phyloP scores from a whole-genome alignment of 2,329 filamentous ascomycete species.

The Talaromyces sp. region DNA sequence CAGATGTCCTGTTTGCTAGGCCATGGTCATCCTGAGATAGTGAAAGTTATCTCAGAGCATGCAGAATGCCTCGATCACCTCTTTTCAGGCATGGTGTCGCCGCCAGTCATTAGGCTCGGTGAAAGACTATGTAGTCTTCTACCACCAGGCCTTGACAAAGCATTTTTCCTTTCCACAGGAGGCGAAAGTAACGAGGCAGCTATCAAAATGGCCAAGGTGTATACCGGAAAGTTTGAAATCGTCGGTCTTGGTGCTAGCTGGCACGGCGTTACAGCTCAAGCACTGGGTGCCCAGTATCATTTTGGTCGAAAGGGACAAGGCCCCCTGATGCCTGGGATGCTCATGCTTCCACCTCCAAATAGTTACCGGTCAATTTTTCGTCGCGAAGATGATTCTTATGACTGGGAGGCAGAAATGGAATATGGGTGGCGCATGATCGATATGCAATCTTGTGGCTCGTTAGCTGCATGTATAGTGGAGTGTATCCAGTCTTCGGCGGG shows the following conservation, averaged over 20 bases:
- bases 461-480: slow-evolving; percentile 66
- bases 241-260: slow-evolving; percentile 62
- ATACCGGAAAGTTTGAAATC: slow-evolving; percentile 67
- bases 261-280: slow-evolving; percentile 62
- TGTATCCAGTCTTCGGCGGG: slow-evolving; percentile 63
- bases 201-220: slow-evolving; percentile 65
- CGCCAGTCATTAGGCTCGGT: slow-evolving; percentile 59
- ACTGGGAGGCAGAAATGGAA: slow-evolving; percentile 67
- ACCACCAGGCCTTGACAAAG: slow-evolving; percentile 51
- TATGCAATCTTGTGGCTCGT: slow-evolving; percentile 60
- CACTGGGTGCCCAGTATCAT: slow-evolving; percentile 52
- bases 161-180: slow-evolving; percentile 62
- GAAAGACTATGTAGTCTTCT: slow-evolving; percentile 56
- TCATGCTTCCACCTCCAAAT: slow-evolving; percentile 63
- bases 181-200: slow-evolving; percentile 64
- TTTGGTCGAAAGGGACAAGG: slow-evolving; percentile 24
- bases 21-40: slow-evolving; percentile 62
- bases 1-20: slow-evolving; percentile 64
- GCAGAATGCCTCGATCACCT: slow-evolving; percentile 60
- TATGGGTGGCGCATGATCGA: slow-evolving; percentile 66
- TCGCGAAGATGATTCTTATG: slow-evolving; percentile 61
- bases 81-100: slow-evolving; percentile 61
- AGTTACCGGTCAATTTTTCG: slow-evolving; percentile 65
- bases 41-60: slow-evolving; percentile 54
- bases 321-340: slow-evolving; percentile 56